Base-by-base conservation (phyloP, 192 early-diverging fungal species). In the Coemansia reversa region DNA sequence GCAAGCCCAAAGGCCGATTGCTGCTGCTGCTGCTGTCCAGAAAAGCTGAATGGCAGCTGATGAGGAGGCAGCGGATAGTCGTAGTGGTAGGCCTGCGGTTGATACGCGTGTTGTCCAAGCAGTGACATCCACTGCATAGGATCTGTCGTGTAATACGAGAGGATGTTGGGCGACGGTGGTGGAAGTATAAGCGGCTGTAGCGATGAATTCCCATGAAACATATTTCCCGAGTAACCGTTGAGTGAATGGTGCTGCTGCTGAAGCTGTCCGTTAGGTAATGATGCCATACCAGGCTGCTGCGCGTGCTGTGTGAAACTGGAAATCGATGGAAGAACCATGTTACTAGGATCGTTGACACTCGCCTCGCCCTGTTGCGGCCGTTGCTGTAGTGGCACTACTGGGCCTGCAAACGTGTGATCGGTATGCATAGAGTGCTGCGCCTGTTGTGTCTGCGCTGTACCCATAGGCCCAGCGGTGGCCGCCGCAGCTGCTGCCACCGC, bases 101-200 rank as follows among this genome's bases (percentile, higher is more conserved):
- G 72, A 51, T 72, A 81, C 9, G 69, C 66, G 59, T 72, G 57
- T 29, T 59, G 73, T 27, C 59, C 71, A 51, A 72, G 69, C 53
- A 76, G 65, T 48, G 76, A 74, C 71, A 79, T 73, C 76, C 67
- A 70, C 12, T 73, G 63, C 11, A 63, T 63, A 2, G 81, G 81
- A 53, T 83, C 76, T 1, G 70, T 60, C 52, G 57, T 73, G 60
- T 83, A 83, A 60, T 83, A 83, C 52, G 82, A 83, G 2, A 83
- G 63, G 32, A 83, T 79, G 14, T 70, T 79, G 0, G 82, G 82
- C n/a, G 82, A 83, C 22, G 82, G 82, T 19, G 82, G 82, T 51
- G 82, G 82, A 20, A 79, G 50, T 70, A 83, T 79, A 29, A 79
- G 64, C 16, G 73, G 73, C 60, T 83, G 82, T 24, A 78, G 35